A percentile compares a stretch with the other conserved stretches of the same genome.
These are phyloP conservation scores for Diaporthe longicolla DNA, from an alignment of 2,329 filamentous ascomycete species.

Conservation along the genomic window DNA sequence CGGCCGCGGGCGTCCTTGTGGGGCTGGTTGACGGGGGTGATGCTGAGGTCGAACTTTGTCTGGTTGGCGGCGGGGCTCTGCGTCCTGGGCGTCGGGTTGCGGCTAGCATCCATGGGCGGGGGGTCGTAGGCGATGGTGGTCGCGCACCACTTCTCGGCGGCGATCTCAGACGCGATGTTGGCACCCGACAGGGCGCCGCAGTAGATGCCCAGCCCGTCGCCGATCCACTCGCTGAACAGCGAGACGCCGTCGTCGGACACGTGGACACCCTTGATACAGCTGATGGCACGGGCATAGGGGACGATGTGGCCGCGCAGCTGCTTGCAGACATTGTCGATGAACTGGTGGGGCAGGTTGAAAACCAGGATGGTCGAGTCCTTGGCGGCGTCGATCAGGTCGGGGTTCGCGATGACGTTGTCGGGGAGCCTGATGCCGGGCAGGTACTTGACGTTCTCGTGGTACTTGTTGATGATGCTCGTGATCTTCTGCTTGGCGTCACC, in stretches of 20 bases:
- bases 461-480: conserved; percentile 88
- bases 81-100: conserved; percentile 73
- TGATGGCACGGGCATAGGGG: conserved; percentile 92
- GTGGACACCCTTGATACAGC: conserved; percentile 98
- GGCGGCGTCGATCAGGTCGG: conserved; percentile 84
- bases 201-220: conserved; percentile 92
- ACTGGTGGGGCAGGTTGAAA: conserved; percentile 97
- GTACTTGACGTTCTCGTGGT: conserved; percentile 98
- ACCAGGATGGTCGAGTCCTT: conserved; percentile 88
- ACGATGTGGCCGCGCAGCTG: conserved; percentile 90
- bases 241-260: conserved; percentile 88
- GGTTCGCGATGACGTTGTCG: conserved; percentile 85
- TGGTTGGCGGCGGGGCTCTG: conserved; percentile 58
- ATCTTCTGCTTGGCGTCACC: conserved; percentile 84
- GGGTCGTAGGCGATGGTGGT: conserved; percentile 98
- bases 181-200: conserved; percentile 95
- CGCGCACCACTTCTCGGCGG: conserved; percentile 95
- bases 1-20: conserved; percentile 80
- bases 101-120: conserved; percentile 84
- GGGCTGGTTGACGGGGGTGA: conserved; percentile 65
- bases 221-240: conserved; percentile 96
- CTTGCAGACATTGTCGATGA: conserved; percentile 89
- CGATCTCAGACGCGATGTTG: conserved; percentile 96
- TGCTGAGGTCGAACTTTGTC: conserved; percentile 66
- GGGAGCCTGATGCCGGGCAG: conserved; percentile 90